These are phyloP conservation scores for Entelexis sorbosivorans DNA, from an alignment of 1,139 yeast species.

Conservation along the genomic window DNA sequence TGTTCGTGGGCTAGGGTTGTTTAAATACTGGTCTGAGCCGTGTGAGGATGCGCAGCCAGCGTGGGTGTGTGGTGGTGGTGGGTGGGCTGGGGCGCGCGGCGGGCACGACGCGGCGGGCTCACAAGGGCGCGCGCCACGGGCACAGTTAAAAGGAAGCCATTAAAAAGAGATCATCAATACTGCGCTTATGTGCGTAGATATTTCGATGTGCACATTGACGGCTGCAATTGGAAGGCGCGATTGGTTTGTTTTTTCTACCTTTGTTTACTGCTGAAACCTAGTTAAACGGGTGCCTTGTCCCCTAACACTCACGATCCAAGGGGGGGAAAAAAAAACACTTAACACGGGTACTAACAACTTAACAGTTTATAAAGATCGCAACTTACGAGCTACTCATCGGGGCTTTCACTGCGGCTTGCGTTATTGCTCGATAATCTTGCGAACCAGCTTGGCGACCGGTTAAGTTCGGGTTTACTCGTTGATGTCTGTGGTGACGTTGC, in stretches of 20 bases:
- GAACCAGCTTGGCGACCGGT: conserved; percentile 15
- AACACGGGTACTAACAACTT: background rate
- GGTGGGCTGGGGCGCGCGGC: too few relatives aligned
- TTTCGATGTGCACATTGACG: too few relatives aligned
- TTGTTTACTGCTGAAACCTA: background rate
- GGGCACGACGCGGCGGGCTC: too few relatives aligned
- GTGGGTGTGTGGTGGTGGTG: too few relatives aligned
- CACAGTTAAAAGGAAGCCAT: too few relatives aligned
- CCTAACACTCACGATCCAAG: background rate
- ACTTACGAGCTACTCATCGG: background rate
- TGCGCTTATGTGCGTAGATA: too few relatives aligned
- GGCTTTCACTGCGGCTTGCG: conserved; percentile 1
- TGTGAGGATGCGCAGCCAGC: too few relatives aligned
- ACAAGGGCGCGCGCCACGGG: too few relatives aligned
- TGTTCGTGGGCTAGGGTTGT: background rate
- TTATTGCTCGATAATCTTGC: conserved; percentile 5
- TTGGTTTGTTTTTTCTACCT: background rate
- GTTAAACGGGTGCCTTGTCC: background rate
- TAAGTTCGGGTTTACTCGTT: conserved; percentile 10
- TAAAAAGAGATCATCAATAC: too few relatives aligned
- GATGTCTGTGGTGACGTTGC: background rate
- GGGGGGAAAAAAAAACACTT: background rate
- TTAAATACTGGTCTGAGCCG: background rate
- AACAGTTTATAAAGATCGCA: background rate
- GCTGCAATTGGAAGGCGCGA: too few relatives aligned